Conservation (phyloP, 2,329 filamentous ascomycete genomes). For the Penicillium rolfsii region DNA sequence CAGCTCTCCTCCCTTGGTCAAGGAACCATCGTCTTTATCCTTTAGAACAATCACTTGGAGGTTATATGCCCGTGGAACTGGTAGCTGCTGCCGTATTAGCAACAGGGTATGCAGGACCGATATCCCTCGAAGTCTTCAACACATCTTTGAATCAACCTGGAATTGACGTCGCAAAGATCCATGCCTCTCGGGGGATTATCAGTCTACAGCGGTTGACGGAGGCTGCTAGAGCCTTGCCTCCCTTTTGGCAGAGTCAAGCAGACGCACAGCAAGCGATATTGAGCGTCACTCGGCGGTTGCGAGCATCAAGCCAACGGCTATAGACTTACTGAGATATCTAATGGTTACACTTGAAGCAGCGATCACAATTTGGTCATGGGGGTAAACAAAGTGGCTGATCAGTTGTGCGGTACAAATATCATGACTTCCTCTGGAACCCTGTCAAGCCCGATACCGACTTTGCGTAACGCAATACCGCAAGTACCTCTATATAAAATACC, state of each 20-base stretch:
- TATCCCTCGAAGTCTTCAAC: conserved; percentile 42
- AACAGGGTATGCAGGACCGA: conserved; percentile 37
- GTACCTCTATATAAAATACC: background rate
- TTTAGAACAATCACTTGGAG: conserved; percentile 30
- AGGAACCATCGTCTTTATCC: conserved; percentile 38
- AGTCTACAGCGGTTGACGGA: conserved; percentile 26
- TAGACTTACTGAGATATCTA: background rate
- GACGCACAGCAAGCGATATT: conserved; percentile 7
- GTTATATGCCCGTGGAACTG: conserved; percentile 39
- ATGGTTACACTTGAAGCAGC: background rate
- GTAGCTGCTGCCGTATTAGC: conserved; percentile 37
- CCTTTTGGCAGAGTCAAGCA: conserved; percentile 28
- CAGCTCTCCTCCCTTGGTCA: conserved; percentile 38
- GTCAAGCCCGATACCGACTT: background rate
- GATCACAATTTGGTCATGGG: background rate
- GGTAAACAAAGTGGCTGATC: background rate
- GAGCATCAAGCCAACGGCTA: background rate
- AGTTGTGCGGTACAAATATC: background rate
- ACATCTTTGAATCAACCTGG: conserved; percentile 31
- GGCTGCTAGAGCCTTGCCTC: conserved; percentile 20
- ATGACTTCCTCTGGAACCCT: background rate
- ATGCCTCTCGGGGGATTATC: conserved; percentile 33
- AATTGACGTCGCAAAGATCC: conserved; percentile 22
- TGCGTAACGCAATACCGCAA: background rate
- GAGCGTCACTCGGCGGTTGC: conserved; percentile 7